Evolutionary conservation across 164 flowering plant species (phyloP).

Genomic region (Brasenia schreberi): DNA sequence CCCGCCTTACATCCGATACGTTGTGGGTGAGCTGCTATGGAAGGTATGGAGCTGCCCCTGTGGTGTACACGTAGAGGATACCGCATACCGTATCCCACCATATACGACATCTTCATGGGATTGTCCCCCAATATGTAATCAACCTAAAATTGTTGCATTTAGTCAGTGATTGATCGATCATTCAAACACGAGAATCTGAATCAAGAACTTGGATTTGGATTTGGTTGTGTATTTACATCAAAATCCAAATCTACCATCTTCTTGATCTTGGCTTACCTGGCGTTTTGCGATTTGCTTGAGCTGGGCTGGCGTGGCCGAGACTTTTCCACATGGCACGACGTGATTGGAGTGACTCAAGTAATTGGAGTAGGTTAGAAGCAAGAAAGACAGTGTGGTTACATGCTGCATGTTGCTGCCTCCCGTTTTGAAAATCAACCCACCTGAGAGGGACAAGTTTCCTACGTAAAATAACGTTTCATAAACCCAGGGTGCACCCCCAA

Average conservation of each 20-base stretch:
- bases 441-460: slow-evolving; percentile 14
- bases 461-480: background rate
- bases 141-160: slow-evolving; percentile 30
- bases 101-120: slow-evolving; percentile 77
- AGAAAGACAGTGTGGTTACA: slow-evolving; percentile 88
- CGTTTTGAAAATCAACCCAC: slow-evolving; percentile 80
- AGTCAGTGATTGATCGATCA: background rate
- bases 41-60: slow-evolving; percentile 76
- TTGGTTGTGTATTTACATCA: background rate
- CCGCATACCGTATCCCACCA: slow-evolving; percentile 83
- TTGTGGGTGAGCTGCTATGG: slow-evolving; percentile 59
- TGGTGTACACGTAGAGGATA: slow-evolving; percentile 86
- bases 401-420: slow-evolving; percentile 99
- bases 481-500: background rate
- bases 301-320: slow-evolving; percentile 44
- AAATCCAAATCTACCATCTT: too few relatives aligned
- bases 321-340: slow-evolving; percentile 65
- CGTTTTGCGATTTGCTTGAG: slow-evolving; percentile 66
- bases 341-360: slow-evolving; percentile 86
- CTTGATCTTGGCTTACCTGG: slow-evolving; percentile 36
- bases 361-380: slow-evolving; percentile 76
- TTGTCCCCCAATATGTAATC: slow-evolving; percentile 95
- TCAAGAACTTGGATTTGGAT: background rate
- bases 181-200: background rate
- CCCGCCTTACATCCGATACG: slow-evolving; percentile 70